Base-by-base conservation (phyloP, 306 rosid genomes). In the Argentina anserina region DNA sequence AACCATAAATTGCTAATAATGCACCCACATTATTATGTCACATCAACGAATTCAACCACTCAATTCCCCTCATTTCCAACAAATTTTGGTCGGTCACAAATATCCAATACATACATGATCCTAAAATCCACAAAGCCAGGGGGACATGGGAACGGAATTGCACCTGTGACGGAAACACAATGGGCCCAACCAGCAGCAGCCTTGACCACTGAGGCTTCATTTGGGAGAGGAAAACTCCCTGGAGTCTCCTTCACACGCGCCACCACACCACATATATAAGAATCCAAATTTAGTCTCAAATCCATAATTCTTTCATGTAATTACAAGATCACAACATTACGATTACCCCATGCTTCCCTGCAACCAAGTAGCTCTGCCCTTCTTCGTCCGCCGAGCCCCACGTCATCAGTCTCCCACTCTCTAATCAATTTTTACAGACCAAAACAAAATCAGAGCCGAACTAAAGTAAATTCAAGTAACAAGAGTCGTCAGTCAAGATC, bases 121-220 rank as follows among this genome's bases (percentile, higher is more conserved):
- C 7, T 26, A 65, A 13, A 65, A 64, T 41, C 29, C 52, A 39
- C 28, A 42, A 20, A 46, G 18, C n/a, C n/a, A 4, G 12, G 4
- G 25, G 33, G 28, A 47, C 9, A 65, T 34, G 0, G 3, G 13
- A 50, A 12, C 70, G 52, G 66, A 76, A 65, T 37, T 65, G 58
- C 75, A 93, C 98, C 98, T 64, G 85, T 86, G 49, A 86, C 93
- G 0, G 88, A 66, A 47, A 84, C 96, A 59, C 96, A 93, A 69
- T 93, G 96, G 53, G 97, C 98, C 98, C 98, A 93, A 72, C 96
- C 98, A 66, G 93, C 90, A 80, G 88, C 88, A 60, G 96, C 98
- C 64, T 84, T 83, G 49, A 86, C 81, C 47, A 89, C 87, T 45
- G 92, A 65, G 76, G 84, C 87, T 76, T 87, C 86, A 61, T 85